Conservation (phyloP, 495 filamentous ascomycete genomes). For the Penicillium bialowiezense region DNA sequence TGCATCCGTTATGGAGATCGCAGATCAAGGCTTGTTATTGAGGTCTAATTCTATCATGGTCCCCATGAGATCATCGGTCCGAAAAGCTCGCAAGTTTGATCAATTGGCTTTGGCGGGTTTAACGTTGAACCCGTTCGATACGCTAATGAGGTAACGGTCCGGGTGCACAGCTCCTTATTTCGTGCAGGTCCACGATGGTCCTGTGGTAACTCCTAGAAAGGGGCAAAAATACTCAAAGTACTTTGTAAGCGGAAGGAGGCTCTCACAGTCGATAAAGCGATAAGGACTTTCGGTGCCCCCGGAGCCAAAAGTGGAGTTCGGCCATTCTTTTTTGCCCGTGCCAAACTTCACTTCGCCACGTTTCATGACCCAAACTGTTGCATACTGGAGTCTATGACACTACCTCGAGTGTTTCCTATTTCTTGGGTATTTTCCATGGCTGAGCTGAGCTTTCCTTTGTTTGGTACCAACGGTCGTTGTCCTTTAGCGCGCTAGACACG, state of each 20-base stretch:
- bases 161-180: conserved; percentile 3
- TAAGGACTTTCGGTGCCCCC: no score
- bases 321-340: neutral
- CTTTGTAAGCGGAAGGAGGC: neutral
- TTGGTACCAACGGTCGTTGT: neutral
- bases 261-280: no score
- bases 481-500: no score
- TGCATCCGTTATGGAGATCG: no score
- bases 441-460: neutral
- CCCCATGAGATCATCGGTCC: neutral
- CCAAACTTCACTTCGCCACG: conserved; percentile 23
- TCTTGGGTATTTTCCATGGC: no score
- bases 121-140: no score
- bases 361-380: conserved; percentile 12
- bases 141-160: neutral
- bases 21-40: no score
- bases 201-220: neutral
- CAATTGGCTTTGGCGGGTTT: no score
- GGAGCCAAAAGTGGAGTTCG: no score
- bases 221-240: neutral
- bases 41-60: no score
- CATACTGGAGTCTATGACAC: no score
- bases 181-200: conserved; percentile 5
- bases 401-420: no score
- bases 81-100: neutral